A percentile compares a stretch with the other conserved stretches of the same genome.
These are phyloP conservation scores for Diaporthe sp. DNA, from an alignment of 2,329 filamentous ascomycete genomes.

Conservation along the genomic window DNA sequence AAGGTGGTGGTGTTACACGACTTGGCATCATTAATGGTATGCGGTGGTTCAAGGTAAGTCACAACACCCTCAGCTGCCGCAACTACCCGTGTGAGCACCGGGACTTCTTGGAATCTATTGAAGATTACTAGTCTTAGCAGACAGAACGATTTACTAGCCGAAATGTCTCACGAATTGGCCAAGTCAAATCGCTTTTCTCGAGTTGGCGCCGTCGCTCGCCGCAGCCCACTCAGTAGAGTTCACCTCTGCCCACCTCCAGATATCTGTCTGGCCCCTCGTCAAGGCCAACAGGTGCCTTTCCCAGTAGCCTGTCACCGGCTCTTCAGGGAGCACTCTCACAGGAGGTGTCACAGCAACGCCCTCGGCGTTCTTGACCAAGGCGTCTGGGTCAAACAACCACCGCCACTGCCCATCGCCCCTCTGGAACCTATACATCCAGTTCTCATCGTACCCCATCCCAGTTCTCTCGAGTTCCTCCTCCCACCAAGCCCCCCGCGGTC, in stretches of 20 bases:
- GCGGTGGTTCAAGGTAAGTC: neutral
- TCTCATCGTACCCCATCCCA: conserved; percentile 36
- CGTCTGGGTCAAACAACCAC: conserved; percentile 42
- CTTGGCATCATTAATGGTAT: no score
- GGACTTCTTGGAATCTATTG: neutral
- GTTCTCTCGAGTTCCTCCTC: conserved; percentile 33
- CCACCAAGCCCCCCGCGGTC: conserved; percentile 16
- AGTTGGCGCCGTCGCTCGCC: neutral
- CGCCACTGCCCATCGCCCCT: conserved; percentile 42
- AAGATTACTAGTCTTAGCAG: neutral
- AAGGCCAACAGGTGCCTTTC: conserved; percentile 44
- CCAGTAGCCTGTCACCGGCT: conserved; percentile 47
- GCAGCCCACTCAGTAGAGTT: neutral
- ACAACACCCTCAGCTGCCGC: neutral
- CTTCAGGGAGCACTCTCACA: conserved; percentile 42
- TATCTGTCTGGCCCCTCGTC: conserved; percentile 41
- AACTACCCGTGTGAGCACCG: neutral
- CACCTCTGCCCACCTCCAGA: conserved; percentile 40
- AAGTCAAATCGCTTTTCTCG: neutral
- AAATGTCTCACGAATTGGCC: no score
- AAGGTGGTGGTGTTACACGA: no score
- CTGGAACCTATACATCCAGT: conserved; percentile 40
- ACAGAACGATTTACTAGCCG: no score
- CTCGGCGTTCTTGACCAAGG: conserved; percentile 33
- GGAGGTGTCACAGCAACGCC: conserved; percentile 38